Percentiles rank a stretch among this genome's conserved stretches.
These are phyloP conservation scores for Rubus idaeus DNA, from an alignment of 306 rosid species.

Conservation along the genomic window DNA sequence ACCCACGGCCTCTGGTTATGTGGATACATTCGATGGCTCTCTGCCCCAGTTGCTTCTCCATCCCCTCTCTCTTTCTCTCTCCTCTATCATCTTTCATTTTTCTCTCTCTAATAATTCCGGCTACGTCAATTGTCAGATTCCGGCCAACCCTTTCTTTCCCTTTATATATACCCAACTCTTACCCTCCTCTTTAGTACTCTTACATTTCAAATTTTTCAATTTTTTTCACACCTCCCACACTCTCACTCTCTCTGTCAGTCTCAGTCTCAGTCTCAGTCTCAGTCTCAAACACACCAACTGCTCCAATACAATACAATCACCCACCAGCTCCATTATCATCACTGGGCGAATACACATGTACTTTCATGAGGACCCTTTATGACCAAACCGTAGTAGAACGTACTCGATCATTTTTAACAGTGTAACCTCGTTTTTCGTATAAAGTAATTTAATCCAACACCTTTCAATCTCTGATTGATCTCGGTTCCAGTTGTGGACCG, in stretches of 20 bases:
- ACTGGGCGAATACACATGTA: not conserved
- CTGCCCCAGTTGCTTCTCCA: constrained; percentile 27
- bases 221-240: not conserved
- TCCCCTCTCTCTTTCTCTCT: constrained; percentile 11
- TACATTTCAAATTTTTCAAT: no score
- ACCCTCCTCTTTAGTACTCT: not conserved
- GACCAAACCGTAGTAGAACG: constrained; percentile 1
- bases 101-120: constrained; percentile 40
- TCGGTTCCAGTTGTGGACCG: not conserved
- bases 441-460: not conserved
- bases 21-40: constrained; percentile 40
- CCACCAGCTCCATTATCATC: constrained; percentile 14
- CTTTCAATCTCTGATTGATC: not conserved
- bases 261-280: not conserved
- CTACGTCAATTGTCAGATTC: constrained; percentile 33
- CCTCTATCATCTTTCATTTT: constrained; percentile 1
- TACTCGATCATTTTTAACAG: not conserved
- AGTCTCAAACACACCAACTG: constrained; percentile 3
- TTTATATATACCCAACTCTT: constrained; percentile 37
- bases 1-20: constrained; percentile 37
- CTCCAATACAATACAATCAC: not conserved
- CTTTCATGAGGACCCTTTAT: constrained; percentile 3
- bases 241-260: not conserved
- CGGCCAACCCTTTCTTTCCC: constrained; percentile 31
- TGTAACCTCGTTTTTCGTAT: not conserved